A percentile compares a stretch with the other conserved stretches of the same genome.
Conservation (phyloP, 495 filamentous ascomycete genomes). For the Penicillium atrosanguineum region DNA sequence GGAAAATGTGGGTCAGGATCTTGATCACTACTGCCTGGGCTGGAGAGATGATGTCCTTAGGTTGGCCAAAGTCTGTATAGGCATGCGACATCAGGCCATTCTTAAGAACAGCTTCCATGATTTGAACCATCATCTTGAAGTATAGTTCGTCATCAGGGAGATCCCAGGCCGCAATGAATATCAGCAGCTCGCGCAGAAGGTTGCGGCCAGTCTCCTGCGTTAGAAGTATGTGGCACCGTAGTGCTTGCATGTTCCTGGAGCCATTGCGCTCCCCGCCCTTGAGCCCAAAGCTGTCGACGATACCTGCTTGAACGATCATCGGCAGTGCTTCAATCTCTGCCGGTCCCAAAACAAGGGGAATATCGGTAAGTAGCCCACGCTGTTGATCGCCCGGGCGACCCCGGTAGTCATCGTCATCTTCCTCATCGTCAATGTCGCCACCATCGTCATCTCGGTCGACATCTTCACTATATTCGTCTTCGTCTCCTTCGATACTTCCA, state of each 20-base stretch:
- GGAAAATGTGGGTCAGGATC: slow-evolving; percentile 84
- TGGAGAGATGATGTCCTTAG: slow-evolving; percentile 93
- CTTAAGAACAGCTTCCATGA: slow-evolving; percentile 85
- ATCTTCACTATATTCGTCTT: slow-evolving; percentile 65
- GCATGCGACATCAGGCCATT: slow-evolving; percentile 86
- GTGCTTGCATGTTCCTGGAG: slow-evolving; percentile 75
- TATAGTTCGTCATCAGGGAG: slow-evolving; percentile 86
- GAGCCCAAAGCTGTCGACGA: slow-evolving; percentile 55
- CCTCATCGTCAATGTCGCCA: slow-evolving; percentile 22
- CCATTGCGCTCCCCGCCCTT: slow-evolving; percentile 54
- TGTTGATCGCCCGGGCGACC: slow-evolving; percentile 79
- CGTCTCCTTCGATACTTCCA: slow-evolving; percentile 53
- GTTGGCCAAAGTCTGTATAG: slow-evolving; percentile 84
- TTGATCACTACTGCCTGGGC: slow-evolving; percentile 90
- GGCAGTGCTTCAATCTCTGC: slow-evolving; percentile 92
- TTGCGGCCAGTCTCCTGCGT: slow-evolving; percentile 85
- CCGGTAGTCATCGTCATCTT: slow-evolving; percentile 76
- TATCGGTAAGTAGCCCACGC: slow-evolving; percentile 83
- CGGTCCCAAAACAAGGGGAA: slow-evolving; percentile 89
- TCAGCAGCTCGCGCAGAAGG: slow-evolving; percentile 81
- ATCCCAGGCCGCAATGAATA: slow-evolving; percentile 97
- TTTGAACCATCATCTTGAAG: slow-evolving; percentile 92
- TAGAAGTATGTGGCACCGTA: slow-evolving; percentile 82
- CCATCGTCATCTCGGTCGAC: slow-evolving; percentile 21
- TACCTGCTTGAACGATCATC: slow-evolving; percentile 90